Evolutionary conservation across 208 protist genomes (phyloP).

Genomic region (Trypanosoma conorhini): DNA sequence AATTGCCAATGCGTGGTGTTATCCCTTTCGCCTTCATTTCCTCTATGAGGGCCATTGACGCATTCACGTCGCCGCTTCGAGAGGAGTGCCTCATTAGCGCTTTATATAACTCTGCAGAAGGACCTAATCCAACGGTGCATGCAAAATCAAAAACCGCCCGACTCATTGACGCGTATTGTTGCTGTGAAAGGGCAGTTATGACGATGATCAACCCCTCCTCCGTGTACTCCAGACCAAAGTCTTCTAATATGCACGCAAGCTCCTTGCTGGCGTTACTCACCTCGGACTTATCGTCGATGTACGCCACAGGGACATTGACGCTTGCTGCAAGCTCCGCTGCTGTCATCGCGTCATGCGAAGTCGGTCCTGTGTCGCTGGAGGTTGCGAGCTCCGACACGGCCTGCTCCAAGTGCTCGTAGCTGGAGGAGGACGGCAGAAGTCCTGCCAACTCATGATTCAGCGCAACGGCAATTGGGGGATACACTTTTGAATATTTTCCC

Average conservation of each 20-base stretch:
- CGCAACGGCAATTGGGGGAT: constrained; percentile 22
- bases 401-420: constrained; percentile 55
- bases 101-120: constrained; percentile 81
- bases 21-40: constrained; percentile 88
- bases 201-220: constrained; percentile 77
- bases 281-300: constrained; percentile 84
- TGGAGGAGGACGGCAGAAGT: constrained; percentile 6
- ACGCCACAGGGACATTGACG: constrained; percentile 74
- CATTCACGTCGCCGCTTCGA: constrained; percentile 57
- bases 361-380: not conserved
- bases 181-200: constrained; percentile 64
- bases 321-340: constrained; percentile 50
- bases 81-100: constrained; percentile 78
- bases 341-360: constrained; percentile 16
- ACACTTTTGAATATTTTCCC: constrained; percentile 45
- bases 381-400: constrained; percentile 25
- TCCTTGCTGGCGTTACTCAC: constrained; percentile 76
- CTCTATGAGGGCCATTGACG: constrained; percentile 81
- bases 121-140: constrained; percentile 60
- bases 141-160: constrained; percentile 79
- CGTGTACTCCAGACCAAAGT: constrained; percentile 71
- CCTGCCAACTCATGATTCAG: not conserved
- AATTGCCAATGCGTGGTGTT: constrained; percentile 90
- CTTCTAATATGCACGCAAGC: constrained; percentile 61
- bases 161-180: constrained; percentile 61